Conservation (phyloP, 169 alveolate species). For the Plasmodium billcollinsi region DNA sequence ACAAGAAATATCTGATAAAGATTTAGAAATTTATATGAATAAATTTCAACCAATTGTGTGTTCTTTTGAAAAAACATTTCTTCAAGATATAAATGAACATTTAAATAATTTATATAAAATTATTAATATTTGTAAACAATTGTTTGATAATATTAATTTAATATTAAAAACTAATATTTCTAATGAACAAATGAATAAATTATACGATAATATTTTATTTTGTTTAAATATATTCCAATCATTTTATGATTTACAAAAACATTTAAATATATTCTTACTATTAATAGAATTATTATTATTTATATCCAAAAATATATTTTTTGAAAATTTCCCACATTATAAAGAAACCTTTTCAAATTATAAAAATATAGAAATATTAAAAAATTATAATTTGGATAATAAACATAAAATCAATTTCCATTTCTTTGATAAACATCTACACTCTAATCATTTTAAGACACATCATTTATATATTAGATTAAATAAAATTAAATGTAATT, state of each 20-base stretch:
- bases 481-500: constrained; percentile 3
- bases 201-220: constrained; percentile 1
- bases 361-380: constrained; percentile 40
- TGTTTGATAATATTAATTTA: not conserved
- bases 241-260: constrained; percentile 30
- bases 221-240: constrained; percentile 23
- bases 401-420: constrained; percentile 26
- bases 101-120: constrained; percentile 36
- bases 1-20: constrained; percentile 65
- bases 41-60: constrained; percentile 25
- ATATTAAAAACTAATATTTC: constrained; percentile 12
- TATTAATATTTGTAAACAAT: constrained; percentile 28
- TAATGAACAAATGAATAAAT: not conserved
- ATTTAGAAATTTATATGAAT: constrained; percentile 14
- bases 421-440: constrained; percentile 33
- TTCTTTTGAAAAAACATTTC: constrained; percentile 32
- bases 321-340: constrained; percentile 68
- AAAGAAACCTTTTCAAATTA: constrained; percentile 58
- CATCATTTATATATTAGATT: constrained; percentile 30
- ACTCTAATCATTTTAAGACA: constrained; percentile 12
- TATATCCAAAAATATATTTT: constrained; percentile 67
- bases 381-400: constrained; percentile 18
- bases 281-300: constrained; percentile 44
- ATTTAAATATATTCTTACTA: constrained; percentile 30
- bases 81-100: constrained; percentile 53